Evolutionary conservation across 2,329 filamentous ascomycete genomes (phyloP), one percentile per base, ranked within the genome.

Genomic region (Cylindrodendrum hubeiense): DNA sequence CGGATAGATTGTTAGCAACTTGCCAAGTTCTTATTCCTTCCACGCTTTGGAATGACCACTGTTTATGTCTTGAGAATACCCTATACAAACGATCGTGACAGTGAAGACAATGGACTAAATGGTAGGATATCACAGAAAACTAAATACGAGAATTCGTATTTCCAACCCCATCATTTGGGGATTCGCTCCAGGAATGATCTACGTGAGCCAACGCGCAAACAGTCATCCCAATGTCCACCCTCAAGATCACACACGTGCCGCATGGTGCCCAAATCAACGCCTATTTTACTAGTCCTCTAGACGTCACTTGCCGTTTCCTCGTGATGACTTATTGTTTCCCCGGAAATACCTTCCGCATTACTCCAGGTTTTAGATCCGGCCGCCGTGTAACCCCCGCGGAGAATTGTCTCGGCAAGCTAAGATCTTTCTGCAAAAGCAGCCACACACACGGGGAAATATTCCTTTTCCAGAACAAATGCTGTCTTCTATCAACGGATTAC

Each of bases 311-410:
- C n/a, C 26, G 13, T 17, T 28, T 50, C 28, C n/a, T n/a, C n/a
- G n/a, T 13, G 15, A 33, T 5, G 49, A 49, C 54, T 63, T 54
- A 58, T 58, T 54, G n/a, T 59, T 54, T 49, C 49, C 60, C 60
- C 49, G 39, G 47, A 58, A 49, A 21, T 30, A 1, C 46, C 13
- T 24, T 30, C 39, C 33, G 30, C 47, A 46, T 34, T 52, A 47
- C 60, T 63, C 60, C 60, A 63, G 60, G 54, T 52, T 59, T 63
- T 59, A 54, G 34, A 37, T 47, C 49, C 54, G 30, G 54, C 34
- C 33, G 33, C 24, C 54, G 33, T 43, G 47, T 43, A 33, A 53
- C 47, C 54, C 54, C 53, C 49, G 47, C 52, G 34, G 24, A 59
- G 46, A 21, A 44, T 19, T 9, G 44, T 41, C 30, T 22, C 47